Evolutionary conservation across 2,329 filamentous ascomycete genomes (phyloP).

Genomic region (Beauveria bassiana): DNA sequence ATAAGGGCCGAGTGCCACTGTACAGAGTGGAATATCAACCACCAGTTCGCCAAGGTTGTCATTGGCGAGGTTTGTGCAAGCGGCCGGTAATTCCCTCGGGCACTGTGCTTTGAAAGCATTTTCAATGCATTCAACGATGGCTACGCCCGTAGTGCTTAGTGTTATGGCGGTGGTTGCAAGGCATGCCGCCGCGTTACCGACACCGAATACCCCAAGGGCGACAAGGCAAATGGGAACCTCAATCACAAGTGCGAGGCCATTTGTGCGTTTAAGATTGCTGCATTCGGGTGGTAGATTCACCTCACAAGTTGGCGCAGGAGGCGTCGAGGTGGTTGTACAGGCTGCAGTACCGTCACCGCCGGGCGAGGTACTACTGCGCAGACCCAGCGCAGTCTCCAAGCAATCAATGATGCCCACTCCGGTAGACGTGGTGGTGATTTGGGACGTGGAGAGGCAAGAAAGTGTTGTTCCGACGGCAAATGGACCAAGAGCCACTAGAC

Average conservation of each 20-base stretch:
- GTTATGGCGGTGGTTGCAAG: neutral
- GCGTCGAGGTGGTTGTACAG: neutral
- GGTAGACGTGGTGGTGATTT: neutral
- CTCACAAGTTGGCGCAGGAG: neutral
- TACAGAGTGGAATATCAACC: neutral
- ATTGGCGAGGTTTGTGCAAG: neutral
- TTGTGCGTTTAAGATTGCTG: neutral
- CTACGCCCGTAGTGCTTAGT: neutral
- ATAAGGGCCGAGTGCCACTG: neutral
- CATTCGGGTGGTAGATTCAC: neutral
- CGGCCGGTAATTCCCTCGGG: neutral
- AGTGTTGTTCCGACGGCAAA: constrained; percentile 7
- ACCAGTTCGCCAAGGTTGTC: neutral
- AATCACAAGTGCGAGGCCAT: neutral
- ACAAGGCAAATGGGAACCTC: neutral
- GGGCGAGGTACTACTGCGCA: neutral
- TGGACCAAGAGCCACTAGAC: constrained; percentile 9
- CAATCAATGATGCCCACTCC: neutral
- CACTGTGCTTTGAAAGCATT: neutral
- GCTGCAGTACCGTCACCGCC: neutral
- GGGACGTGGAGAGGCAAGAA: constrained; percentile 3
- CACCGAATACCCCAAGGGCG: neutral
- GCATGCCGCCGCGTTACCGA: constrained; percentile 4
- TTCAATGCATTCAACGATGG: neutral
- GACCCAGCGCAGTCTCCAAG: neutral